Evolutionary conservation across 2,329 filamentous ascomycete species (phyloP).

Genomic region (Aspergillus viridinutans): DNA sequence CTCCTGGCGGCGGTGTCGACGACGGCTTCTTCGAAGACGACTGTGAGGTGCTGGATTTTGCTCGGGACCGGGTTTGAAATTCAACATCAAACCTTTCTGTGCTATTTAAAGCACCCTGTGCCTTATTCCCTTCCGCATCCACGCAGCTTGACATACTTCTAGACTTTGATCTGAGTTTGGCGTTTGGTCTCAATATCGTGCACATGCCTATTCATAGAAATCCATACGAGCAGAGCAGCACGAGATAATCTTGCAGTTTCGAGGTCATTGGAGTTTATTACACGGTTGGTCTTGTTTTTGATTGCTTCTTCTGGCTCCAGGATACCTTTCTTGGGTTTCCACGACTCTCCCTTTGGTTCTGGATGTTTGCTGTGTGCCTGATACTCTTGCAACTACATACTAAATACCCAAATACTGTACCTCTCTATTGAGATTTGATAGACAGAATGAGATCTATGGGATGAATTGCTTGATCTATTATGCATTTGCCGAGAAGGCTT

Average conservation of each 20-base stretch:
- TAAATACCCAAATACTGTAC: slow-evolving; percentile 10
- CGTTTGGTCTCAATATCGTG: background rate
- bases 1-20: slow-evolving; percentile 45
- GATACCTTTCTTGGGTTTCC: background rate
- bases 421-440: slow-evolving; percentile 3
- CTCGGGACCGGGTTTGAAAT: slow-evolving; percentile 51
- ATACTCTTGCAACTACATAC: slow-evolving; percentile 9
- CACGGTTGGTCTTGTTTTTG: background rate
- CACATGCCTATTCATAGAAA: background rate
- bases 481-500: background rate
- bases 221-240: background rate
- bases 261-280: background rate
- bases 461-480: slow-evolving; percentile 4
- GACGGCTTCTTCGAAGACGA: slow-evolving; percentile 89
- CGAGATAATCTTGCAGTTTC: background rate
- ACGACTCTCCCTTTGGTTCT: background rate
- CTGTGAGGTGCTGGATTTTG: slow-evolving; percentile 86
- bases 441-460: slow-evolving; percentile 3
- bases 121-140: background rate
- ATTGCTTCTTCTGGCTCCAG: background rate
- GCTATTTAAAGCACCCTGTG: background rate
- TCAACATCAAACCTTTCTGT: background rate
- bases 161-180: background rate
- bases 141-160: background rate
- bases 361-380: background rate